Percentiles rank a stretch among this genome's conserved stretches.
Conservation (phyloP, 2,329 filamentous ascomycete species). For the Rhynchosporium secalis region DNA sequence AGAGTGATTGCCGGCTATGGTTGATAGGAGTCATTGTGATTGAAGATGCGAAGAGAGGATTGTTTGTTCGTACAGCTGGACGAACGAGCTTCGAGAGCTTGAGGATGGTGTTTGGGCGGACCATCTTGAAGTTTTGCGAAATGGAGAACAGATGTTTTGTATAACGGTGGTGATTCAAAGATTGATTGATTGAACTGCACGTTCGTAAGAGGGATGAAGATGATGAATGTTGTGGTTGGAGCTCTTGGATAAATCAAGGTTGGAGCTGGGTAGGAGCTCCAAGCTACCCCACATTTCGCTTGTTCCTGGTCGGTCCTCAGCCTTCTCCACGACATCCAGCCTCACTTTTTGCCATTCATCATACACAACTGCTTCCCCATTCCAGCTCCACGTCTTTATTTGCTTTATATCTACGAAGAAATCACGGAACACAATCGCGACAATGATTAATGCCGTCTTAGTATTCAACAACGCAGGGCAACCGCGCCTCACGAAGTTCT, state of each 20-base stretch:
- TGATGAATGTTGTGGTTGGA: not conserved
- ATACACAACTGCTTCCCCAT: not conserved
- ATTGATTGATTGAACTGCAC: not conserved
- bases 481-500: conserved; percentile 96
- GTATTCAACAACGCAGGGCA: conserved; percentile 99
- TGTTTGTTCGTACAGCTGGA: conserved; percentile 7
- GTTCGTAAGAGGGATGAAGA: not conserved
- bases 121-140: not conserved
- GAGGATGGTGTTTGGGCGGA: conserved; percentile 11
- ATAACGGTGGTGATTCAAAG: not conserved
- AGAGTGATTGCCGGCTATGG: no score
- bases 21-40: not conserved
- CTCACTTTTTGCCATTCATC: conserved; percentile 1
- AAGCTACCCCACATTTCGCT: conserved; percentile 26
- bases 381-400: not conserved
- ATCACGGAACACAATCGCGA: not conserved
- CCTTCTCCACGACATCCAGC: conserved; percentile 17
- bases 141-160: not conserved
- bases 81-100: conserved; percentile 16
- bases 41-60: conserved; percentile 3
- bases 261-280: not conserved
- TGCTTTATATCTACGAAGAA: not conserved
- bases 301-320: conserved; percentile 12
- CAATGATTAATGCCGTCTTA: conserved; percentile 97
- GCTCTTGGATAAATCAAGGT: conserved; percentile 11